These are phyloP conservation scores for Oxytropis ochrocephala DNA, from an alignment of 306 rosid genomes.

Conservation along the genomic window DNA sequence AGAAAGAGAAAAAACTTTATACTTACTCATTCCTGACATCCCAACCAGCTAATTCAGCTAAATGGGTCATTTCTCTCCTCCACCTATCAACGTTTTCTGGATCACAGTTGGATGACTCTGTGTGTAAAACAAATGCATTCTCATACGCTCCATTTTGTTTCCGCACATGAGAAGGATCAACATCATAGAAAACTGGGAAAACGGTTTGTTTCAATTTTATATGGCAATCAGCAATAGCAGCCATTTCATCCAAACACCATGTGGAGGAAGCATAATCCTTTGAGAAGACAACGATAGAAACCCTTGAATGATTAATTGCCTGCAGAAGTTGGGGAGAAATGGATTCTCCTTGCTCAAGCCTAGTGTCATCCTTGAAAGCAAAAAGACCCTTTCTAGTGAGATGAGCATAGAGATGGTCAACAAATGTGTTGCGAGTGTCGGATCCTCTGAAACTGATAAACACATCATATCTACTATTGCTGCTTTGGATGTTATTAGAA, in stretches of 20 bases:
- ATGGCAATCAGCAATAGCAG: background rate
- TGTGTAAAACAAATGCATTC: background rate
- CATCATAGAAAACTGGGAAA: background rate
- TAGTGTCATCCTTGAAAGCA: background rate
- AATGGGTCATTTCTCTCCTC: background rate
- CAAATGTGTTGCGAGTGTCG: background rate
- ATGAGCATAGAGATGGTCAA: background rate
- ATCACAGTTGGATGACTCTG: background rate
- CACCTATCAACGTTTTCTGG: background rate
- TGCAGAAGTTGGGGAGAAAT: background rate
- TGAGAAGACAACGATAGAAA: background rate
- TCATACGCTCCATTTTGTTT: background rate
- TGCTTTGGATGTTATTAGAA: background rate
- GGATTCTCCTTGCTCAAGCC: background rate
- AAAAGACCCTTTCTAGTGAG: background rate
- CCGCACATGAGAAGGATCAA: background rate
- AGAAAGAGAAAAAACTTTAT: background rate
- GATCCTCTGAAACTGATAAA: conserved; percentile 6
- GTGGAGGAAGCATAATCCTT: background rate
- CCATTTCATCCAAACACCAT: conserved; percentile 19
- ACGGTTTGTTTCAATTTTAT: background rate
- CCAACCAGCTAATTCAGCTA: background rate
- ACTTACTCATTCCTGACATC: background rate
- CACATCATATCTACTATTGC: background rate
- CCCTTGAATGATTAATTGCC: background rate